Evolutionary conservation across 352 stramenopile species (phyloP).

Genomic region (Phytophthora capsici): DNA sequence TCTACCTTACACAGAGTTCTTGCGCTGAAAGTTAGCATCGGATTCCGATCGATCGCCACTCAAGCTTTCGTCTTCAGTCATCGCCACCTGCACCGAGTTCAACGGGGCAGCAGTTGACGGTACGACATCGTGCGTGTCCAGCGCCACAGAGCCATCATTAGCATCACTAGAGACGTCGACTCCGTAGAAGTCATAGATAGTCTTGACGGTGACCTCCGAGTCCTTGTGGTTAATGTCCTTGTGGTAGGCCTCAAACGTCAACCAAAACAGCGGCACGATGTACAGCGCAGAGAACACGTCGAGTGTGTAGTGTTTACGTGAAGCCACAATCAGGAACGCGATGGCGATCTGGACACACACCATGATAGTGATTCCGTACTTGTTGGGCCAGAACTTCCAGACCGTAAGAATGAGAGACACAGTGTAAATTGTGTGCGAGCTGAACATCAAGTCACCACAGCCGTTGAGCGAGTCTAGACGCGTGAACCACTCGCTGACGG

Average conservation of each 20-base stretch:
- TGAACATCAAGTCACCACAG: conserved; percentile 94
- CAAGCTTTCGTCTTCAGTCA: conserved; percentile 46
- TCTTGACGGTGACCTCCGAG: conserved; percentile 64
- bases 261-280: conserved; percentile 88
- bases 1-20: conserved; percentile 56
- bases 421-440: conserved; percentile 93
- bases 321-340: conserved; percentile 88
- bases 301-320: conserved; percentile 91
- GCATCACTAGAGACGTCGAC: conserved; percentile 44
- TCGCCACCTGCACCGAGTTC: conserved; percentile 39
- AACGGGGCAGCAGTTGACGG: conserved; percentile 11
- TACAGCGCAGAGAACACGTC: conserved; percentile 92
- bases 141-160: conserved; percentile 28
- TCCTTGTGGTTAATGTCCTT: conserved; percentile 88
- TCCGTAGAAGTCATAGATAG: conserved; percentile 72
- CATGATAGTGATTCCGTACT: conserved; percentile 76
- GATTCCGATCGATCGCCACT: conserved; percentile 39
- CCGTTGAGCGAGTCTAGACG: conserved; percentile 83
- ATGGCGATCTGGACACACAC: conserved; percentile 80
- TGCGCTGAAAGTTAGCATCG: conserved; percentile 53
- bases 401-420: conserved; percentile 86
- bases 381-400: conserved; percentile 90
- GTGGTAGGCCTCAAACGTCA: conserved; percentile 79
- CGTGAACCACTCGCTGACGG: conserved; percentile 58
- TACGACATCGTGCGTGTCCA: conserved; percentile 23